Conservation (phyloP, 139 green algal species). For the Pleodorina starrii region DNA sequence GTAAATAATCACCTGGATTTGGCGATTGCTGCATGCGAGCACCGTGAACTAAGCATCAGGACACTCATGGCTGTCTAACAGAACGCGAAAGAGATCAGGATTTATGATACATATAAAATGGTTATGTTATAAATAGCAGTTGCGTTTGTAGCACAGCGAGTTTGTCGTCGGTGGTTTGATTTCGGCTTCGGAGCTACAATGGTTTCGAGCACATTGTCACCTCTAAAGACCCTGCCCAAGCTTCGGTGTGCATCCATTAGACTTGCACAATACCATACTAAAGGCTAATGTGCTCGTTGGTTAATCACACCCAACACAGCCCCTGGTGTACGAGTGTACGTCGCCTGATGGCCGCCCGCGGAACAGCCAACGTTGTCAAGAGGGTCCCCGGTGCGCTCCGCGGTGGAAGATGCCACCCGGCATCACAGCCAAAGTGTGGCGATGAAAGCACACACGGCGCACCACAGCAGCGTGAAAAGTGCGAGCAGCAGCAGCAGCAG, state of each 20-base stretch:
- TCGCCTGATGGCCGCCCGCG: not conserved
- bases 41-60: not conserved
- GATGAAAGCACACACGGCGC: too few relatives aligned
- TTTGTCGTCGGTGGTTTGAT: not conserved
- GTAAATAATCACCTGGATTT: not conserved
- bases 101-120: not conserved
- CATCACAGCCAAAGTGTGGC: too few relatives aligned
- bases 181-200: conserved; percentile 8
- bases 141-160: not conserved
- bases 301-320: not conserved
- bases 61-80: not conserved
- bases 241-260: not conserved
- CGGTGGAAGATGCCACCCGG: too few relatives aligned
- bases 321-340: not conserved
- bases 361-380: too few relatives aligned
- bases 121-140: not conserved
- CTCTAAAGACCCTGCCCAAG: not conserved
- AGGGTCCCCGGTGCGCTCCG: too few relatives aligned
- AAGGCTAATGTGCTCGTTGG: not conserved
- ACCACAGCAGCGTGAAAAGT: too few relatives aligned
- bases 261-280: not conserved
- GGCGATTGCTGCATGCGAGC: not conserved
- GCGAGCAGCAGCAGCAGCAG: too few relatives aligned
- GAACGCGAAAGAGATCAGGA: not conserved
- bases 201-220: not conserved